phyloP scores from a whole-genome alignment of 257 asterid species.

The Verbena officinalis region DNA sequence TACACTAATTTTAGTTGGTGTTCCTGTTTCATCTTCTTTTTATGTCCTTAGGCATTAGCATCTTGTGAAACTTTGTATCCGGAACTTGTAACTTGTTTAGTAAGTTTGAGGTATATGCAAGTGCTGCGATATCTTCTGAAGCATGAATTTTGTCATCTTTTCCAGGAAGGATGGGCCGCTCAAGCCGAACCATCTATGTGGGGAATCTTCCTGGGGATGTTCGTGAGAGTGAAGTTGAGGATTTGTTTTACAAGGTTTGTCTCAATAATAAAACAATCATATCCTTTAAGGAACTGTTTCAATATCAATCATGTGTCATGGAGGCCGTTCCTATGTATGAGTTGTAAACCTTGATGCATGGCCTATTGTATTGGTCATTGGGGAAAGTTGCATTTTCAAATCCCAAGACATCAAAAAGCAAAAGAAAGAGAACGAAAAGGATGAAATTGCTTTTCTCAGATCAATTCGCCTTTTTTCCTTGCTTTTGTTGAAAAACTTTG shows the following conservation, averaged over 20 bases:
- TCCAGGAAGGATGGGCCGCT: slow-evolving; percentile 64
- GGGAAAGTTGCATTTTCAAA: too few relatives aligned
- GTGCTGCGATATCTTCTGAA: background rate
- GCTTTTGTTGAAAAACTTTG: too few relatives aligned
- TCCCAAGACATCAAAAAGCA: too few relatives aligned
- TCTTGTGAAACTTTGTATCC: background rate
- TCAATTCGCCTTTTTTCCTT: too few relatives aligned
- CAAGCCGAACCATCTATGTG: slow-evolving; percentile 71
- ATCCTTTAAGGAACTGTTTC: background rate
- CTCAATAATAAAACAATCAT: background rate
- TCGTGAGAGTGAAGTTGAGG: slow-evolving; percentile 80
- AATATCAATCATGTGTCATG: background rate
- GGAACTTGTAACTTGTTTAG: too few relatives aligned
- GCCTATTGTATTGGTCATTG: background rate
- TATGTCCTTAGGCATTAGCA: background rate
- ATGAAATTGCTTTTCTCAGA: too few relatives aligned
- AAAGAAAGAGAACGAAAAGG: too few relatives aligned
- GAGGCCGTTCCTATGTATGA: background rate
- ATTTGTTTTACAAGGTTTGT: slow-evolving; percentile 76
- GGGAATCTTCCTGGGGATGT: slow-evolving; percentile 87
- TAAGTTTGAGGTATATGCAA: too few relatives aligned
- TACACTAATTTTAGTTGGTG: background rate
- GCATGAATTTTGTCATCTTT: slow-evolving; percentile 18
- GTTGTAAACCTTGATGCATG: background rate
- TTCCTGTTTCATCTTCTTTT: background rate